phyloP scores from a whole-genome alignment of 2,329 filamentous ascomycete species.

The Fusarium avenaceum region DNA sequence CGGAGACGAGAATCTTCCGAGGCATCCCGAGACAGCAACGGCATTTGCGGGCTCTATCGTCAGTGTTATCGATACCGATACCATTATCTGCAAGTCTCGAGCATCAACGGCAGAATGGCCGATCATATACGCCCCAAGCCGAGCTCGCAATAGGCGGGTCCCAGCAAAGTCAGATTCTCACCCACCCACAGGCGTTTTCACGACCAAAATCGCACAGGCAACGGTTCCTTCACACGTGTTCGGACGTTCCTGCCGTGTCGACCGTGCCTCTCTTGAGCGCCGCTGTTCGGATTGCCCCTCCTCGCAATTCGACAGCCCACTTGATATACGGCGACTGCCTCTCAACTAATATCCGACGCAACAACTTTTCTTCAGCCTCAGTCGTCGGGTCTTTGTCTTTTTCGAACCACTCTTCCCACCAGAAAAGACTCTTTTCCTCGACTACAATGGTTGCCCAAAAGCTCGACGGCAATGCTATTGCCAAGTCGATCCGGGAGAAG shows the following conservation, averaged over 20 bases:
- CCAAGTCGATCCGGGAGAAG: conserved; percentile 87
- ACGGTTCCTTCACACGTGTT: conserved; percentile 36
- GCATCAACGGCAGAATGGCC: conserved; percentile 32
- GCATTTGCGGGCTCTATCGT: conserved; percentile 17
- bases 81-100: conserved; percentile 13
- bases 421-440: conserved; percentile 58
- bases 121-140: conserved; percentile 39
- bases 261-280: conserved; percentile 35
- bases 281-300: conserved; percentile 46
- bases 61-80: conserved; percentile 33
- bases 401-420: conserved; percentile 13
- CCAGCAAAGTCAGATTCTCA: conserved; percentile 42
- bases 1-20: conserved; percentile 29
- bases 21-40: conserved; percentile 34
- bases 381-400: conserved; percentile 28
- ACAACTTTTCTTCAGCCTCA: conserved; percentile 35
- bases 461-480: conserved; percentile 96
- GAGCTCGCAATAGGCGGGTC: conserved; percentile 42
- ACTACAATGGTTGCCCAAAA: conserved; percentile 86
- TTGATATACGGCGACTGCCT: conserved; percentile 40
- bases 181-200: conserved; percentile 25
- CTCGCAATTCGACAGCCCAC: conserved; percentile 37
- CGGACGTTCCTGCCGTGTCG: conserved; percentile 46
- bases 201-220: conserved; percentile 35
- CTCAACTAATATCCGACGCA: conserved; percentile 26